These are phyloP conservation scores for Scleroderma citrinum DNA, from an alignment of 768 basidiomycete species.

Conservation along the genomic window DNA sequence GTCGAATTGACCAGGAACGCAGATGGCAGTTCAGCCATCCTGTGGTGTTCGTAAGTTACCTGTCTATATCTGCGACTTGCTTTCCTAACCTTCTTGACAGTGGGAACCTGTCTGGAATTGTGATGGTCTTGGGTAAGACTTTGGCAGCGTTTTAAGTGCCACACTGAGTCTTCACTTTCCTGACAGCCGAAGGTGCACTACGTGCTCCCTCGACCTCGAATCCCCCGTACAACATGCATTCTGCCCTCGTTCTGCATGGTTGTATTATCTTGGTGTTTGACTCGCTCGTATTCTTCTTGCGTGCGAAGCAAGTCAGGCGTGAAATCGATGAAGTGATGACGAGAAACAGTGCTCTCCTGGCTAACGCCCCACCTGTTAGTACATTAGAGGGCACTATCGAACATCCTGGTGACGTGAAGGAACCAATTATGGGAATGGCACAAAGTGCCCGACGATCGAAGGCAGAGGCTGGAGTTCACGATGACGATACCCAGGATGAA, in stretches of 20 bases:
- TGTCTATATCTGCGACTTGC: neutral
- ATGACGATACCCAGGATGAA: too few relatives aligned
- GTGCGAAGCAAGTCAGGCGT: slow-evolving; percentile 58
- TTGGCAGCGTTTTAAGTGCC: too few relatives aligned
- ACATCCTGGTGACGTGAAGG: too few relatives aligned
- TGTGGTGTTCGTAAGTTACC: slow-evolving; percentile 65
- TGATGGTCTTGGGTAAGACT: slow-evolving; percentile 54
- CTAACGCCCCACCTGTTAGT: too few relatives aligned
- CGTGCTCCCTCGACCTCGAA: slow-evolving; percentile 52
- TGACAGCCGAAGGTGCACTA: slow-evolving; percentile 58
- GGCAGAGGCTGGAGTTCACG: too few relatives aligned
- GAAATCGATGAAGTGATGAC: slow-evolving; percentile 53
- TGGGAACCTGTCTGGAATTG: slow-evolving; percentile 56
- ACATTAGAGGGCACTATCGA: too few relatives aligned
- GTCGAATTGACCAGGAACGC: slow-evolving; percentile 78
- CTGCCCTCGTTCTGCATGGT: slow-evolving; percentile 63
- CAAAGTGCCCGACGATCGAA: too few relatives aligned
- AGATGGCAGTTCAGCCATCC: slow-evolving; percentile 65
- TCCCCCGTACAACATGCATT: slow-evolving; percentile 72
- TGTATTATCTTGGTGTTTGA: slow-evolving; percentile 37
- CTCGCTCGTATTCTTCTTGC: slow-evolving; percentile 42
- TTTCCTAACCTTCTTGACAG: slow-evolving; percentile 27
- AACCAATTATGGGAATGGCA: too few relatives aligned
- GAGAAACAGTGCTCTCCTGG: neutral
- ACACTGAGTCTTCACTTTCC: too few relatives aligned